Conservation (phyloP, 768 basidiomycete genomes). For the Royoungia palumana region DNA sequence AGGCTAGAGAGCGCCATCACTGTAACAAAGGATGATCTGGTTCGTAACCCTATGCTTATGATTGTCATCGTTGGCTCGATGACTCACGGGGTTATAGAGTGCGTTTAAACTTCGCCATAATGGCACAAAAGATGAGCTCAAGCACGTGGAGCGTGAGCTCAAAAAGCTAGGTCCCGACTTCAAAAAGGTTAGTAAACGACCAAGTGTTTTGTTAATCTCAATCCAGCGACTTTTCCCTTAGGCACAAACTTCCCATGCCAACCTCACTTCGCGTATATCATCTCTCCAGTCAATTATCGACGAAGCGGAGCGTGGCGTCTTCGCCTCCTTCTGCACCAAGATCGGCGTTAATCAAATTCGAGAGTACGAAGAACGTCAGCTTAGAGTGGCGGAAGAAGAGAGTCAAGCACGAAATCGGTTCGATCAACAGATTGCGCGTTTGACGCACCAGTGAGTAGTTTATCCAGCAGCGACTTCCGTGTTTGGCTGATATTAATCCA, state of each 20-base stretch:
- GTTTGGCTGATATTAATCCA: slow-evolving; percentile 4
- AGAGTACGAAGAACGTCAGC: slow-evolving; percentile 90
- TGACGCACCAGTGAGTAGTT: slow-evolving; percentile 73
- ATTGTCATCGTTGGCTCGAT: background rate
- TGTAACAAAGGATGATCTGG: slow-evolving; percentile 80
- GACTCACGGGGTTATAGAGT: slow-evolving; percentile 42
- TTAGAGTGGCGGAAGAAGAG: slow-evolving; percentile 86
- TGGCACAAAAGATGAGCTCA: slow-evolving; percentile 81
- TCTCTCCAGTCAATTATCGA: slow-evolving; percentile 58
- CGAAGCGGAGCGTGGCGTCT: slow-evolving; percentile 77
- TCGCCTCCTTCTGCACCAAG: slow-evolving; percentile 70
- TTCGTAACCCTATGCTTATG: slow-evolving; percentile 31
- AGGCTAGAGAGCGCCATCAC: slow-evolving; percentile 75
- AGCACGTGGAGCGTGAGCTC: slow-evolving; percentile 70
- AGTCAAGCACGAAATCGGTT: slow-evolving; percentile 79
- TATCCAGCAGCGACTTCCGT: background rate
- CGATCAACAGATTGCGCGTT: slow-evolving; percentile 80
- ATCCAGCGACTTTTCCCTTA: slow-evolving; percentile 23
- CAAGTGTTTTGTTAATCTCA: background rate
- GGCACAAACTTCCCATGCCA: slow-evolving; percentile 52
- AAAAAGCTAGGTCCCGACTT: slow-evolving; percentile 65
- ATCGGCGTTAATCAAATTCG: slow-evolving; percentile 82
- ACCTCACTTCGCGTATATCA: slow-evolving; percentile 53
- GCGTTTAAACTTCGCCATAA: slow-evolving; percentile 72
- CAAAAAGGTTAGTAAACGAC: slow-evolving; percentile 51